Evolutionary conservation across 2,329 filamentous ascomycete species (phyloP).

Genomic region (Claviceps capensis): DNA sequence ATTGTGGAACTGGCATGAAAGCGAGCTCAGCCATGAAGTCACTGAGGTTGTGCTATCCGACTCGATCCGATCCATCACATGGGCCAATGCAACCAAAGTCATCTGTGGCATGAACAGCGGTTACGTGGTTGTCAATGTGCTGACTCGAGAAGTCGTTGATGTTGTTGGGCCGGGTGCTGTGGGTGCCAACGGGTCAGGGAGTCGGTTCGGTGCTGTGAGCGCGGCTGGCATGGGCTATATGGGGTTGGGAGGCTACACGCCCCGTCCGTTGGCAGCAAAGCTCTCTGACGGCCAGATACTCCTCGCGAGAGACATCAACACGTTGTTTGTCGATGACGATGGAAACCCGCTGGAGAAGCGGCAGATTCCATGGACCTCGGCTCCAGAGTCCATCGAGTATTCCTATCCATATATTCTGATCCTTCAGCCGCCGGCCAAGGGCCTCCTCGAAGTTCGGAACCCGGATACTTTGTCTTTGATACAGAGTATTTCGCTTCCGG

Average conservation of each 20-base stretch:
- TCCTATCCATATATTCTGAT: conserved; percentile 93
- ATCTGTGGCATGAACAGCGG: conserved; percentile 85
- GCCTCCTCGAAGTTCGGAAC: conserved; percentile 79
- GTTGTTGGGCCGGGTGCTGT: conserved; percentile 65
- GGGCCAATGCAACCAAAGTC: conserved; percentile 76
- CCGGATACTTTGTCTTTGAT: conserved; percentile 82
- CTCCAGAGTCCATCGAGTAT: conserved; percentile 85
- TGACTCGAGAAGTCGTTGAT: conserved; percentile 59
- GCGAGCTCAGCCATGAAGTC: conserved; percentile 64
- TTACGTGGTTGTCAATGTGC: conserved; percentile 78
- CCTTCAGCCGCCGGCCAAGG: conserved; percentile 70
- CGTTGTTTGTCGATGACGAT: conserved; percentile 73
- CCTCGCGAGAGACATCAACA: conserved; percentile 96
- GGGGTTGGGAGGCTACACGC: conserved; percentile 82
- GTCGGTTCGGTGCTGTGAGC: conserved; percentile 70
- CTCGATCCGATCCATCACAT: conserved; percentile 76
- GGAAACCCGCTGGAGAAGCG: conserved; percentile 71
- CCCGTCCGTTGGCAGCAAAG: conserved; percentile 75
- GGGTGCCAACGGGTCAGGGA: conserved; percentile 48
- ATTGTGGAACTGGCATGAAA: conserved; percentile 92
- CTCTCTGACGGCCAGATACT: conserved; percentile 74
- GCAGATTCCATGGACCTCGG: conserved; percentile 82
- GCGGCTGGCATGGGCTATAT: conserved; percentile 92
- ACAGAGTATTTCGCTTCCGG: conserved; percentile 71
- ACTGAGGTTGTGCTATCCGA: conserved; percentile 69